Conservation (phyloP, 371 early-diverging fungal species). For the Rhizopus stolonifer region DNA sequence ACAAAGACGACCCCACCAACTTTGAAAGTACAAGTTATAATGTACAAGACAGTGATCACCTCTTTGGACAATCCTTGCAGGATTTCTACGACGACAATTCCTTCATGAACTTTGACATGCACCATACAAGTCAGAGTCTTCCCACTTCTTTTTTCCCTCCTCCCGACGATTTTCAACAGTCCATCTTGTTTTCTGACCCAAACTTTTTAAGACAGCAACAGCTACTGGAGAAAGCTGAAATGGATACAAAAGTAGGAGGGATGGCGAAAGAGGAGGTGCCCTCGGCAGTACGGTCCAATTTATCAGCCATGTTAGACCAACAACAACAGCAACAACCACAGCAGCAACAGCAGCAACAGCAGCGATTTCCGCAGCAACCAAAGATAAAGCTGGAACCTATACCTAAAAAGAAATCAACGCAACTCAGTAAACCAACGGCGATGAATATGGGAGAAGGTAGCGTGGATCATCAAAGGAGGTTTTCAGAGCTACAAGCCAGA, state of each 20-base stretch:
- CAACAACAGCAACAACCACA: slow-evolving; percentile 11
- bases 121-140: slow-evolving; percentile 8
- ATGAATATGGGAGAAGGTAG: neutral
- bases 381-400: slow-evolving; percentile 8
- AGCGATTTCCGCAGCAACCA: slow-evolving; percentile 3
- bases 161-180: neutral
- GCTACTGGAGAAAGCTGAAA: slow-evolving; percentile 6
- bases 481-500: slow-evolving; percentile 28
- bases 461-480: slow-evolving; percentile 31
- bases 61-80: slow-evolving; percentile 20
- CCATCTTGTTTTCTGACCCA: slow-evolving; percentile 32
- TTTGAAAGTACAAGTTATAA: neutral
- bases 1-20: slow-evolving; percentile 13
- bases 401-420: slow-evolving; percentile 13
- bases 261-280: slow-evolving; percentile 3
- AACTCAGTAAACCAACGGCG: neutral
- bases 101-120: slow-evolving; percentile 15
- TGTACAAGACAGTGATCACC: slow-evolving; percentile 1
- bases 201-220: slow-evolving; percentile 30
- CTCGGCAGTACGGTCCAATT: slow-evolving; percentile 4
- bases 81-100: slow-evolving; percentile 14
- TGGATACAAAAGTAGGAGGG: slow-evolving; percentile 17
- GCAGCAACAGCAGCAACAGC: slow-evolving; percentile 4
- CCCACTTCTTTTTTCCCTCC: slow-evolving; percentile 9
- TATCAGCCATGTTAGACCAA: slow-evolving; percentile 26